phyloP scores from a whole-genome alignment of 2,329 filamentous ascomycete genomes.

The Podosphaera fusca region DNA sequence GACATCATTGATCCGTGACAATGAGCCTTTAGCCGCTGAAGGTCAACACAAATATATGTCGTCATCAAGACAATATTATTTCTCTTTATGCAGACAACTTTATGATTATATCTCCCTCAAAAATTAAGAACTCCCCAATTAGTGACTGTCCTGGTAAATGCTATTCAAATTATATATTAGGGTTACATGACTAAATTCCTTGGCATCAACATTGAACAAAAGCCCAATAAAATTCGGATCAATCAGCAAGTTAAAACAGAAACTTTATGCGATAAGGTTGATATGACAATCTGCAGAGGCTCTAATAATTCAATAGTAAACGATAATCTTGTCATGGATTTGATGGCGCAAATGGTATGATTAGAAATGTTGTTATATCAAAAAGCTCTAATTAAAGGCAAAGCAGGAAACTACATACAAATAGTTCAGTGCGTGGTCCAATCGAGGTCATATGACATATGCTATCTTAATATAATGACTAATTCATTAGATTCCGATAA shows the following conservation, averaged over 20 bases:
- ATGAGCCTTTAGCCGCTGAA: background rate
- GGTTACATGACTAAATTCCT: background rate
- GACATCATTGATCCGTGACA: too few relatives aligned
- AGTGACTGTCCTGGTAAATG: background rate
- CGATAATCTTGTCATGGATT: background rate
- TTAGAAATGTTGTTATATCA: too few relatives aligned
- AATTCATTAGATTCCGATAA: background rate
- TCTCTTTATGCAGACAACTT: background rate
- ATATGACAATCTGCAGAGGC: background rate
- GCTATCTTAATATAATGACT: too few relatives aligned
- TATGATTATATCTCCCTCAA: background rate
- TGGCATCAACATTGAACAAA: too few relatives aligned
- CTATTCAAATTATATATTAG: background rate
- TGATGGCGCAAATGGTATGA: too few relatives aligned
- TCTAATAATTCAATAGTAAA: background rate
- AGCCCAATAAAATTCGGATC: too few relatives aligned
- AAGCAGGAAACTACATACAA: too few relatives aligned
- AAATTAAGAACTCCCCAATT: background rate
- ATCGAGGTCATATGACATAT: too few relatives aligned
- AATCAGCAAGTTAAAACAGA: background rate
- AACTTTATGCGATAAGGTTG: background rate
- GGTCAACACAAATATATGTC: background rate
- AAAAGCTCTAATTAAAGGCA: too few relatives aligned
- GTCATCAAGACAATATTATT: background rate
- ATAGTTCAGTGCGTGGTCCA: too few relatives aligned